Evolutionary conservation across 2,329 filamentous ascomycete species (phyloP), one percentile per base, ranked within the genome.

Genomic region (Graphilbum fragrans): DNA sequence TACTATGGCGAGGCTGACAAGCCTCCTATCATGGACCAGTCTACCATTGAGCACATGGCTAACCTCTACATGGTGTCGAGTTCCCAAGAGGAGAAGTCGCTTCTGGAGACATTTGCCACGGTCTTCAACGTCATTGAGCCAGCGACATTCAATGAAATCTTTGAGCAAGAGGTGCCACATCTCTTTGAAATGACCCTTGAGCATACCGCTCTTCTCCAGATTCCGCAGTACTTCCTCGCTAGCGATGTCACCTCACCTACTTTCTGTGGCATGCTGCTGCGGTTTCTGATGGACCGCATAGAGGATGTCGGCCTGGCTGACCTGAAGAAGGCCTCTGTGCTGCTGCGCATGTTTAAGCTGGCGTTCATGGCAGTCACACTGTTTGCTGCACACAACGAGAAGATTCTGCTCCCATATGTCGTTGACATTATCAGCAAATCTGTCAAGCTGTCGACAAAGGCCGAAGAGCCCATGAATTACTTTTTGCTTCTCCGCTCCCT

Each of bases 281-380:
- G 94, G 50, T 98, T 98, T 56, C 69, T 98, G 45, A 98, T 98
- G 92, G 84, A 90, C 52, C 83, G 86, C 41, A 93, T 99, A 44
- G 84, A 93, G 48, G 85, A 98, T 57, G 87, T 99, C 35, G 92
- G 92, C 19, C 92, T 86, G 1, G 80, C 83, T 8, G 87, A 98
- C 59, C 80, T 92, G 41, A 87, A 86, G 56, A 94, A 90, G 60
- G 90, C 92, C 0, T 90, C 87, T 6, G 94, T 98, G 37, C 65
- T 99, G 27, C 66, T 99, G 39, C 77, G 93, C 42, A 77, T 99
- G 39, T 99, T 96, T 66, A 99, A 99, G 62, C 65, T 99, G 39
- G 94, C 90, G 1, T 98, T 98, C 60, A 98, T 99, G 92, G 93
- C 93, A 0, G 92, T 99, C 32, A 98, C 92, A 0, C 69, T 99